Evolutionary conservation across 2,329 filamentous ascomycete genomes (phyloP).

Genomic region (Monosporascus sp.): DNA sequence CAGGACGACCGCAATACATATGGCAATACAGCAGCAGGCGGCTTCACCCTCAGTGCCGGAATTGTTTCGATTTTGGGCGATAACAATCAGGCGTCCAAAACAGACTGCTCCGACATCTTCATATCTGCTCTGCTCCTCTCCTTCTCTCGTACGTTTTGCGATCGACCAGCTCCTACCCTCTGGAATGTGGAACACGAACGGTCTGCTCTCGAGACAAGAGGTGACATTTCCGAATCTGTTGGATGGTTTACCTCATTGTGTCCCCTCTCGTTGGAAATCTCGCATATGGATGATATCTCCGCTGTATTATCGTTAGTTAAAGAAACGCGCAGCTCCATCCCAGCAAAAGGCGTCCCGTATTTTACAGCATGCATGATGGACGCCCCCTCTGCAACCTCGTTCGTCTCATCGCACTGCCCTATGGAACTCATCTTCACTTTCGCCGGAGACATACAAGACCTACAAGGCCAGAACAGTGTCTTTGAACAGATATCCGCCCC

Average conservation of each 20-base stretch:
- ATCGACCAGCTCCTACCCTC: conserved; percentile 44
- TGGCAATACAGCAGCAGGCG: conserved; percentile 34
- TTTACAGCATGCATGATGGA: conserved; percentile 37
- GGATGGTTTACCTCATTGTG: conserved; percentile 57
- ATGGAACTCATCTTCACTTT: conserved; percentile 57
- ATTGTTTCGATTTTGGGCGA: conserved; percentile 37
- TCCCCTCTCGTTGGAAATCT: conserved; percentile 41
- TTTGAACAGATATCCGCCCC: conserved; percentile 42
- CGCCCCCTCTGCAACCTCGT: conserved; percentile 20
- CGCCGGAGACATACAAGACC: conserved; percentile 43
- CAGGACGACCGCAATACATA: conserved; percentile 39
- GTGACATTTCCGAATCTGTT: conserved; percentile 52
- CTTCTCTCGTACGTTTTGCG: conserved; percentile 50
- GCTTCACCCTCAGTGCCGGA: conserved; percentile 39
- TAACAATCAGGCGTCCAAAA: conserved; percentile 42
- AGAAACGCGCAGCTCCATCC: conserved; percentile 41
- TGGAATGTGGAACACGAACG: conserved; percentile 52
- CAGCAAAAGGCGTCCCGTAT: conserved; percentile 41
- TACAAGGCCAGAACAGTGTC: conserved; percentile 42
- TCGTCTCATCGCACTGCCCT: conserved; percentile 40
- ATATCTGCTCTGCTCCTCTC: conserved; percentile 50
- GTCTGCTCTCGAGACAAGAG: conserved; percentile 35
- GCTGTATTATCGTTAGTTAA: conserved; percentile 49
- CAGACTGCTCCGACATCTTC: conserved; percentile 49
- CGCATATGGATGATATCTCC: conserved; percentile 43